Conservation (phyloP, 164 flowering plant species). For the Stephania yunnanensis region DNA sequence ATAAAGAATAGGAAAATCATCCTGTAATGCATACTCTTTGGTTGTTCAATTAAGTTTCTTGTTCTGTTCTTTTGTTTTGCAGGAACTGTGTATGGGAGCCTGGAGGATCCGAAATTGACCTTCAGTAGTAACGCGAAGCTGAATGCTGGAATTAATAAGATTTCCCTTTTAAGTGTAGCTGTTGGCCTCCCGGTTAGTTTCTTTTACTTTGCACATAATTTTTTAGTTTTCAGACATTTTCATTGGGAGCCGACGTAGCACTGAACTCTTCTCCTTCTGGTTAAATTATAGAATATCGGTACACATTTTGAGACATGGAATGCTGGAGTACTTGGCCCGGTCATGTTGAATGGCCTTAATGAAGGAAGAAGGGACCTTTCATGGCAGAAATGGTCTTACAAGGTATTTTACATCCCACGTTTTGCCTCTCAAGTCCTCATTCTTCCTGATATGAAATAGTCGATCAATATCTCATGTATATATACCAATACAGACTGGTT, state of each 20-base stretch:
- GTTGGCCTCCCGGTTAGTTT: slow-evolving; percentile 86
- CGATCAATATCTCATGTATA: not conserved
- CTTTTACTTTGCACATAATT: not conserved
- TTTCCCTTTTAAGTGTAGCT: slow-evolving; percentile 70
- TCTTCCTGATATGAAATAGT: not conserved
- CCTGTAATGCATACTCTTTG: not conserved
- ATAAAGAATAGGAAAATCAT: not conserved
- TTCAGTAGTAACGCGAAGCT: slow-evolving; percentile 48
- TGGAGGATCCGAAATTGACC: slow-evolving; percentile 55
- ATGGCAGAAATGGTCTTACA: slow-evolving; percentile 77
- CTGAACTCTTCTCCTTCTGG: not conserved
- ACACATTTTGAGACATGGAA: slow-evolving; percentile 86
- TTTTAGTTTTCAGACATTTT: not conserved
- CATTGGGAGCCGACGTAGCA: not conserved
- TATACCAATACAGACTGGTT: slow-evolving; percentile 53
- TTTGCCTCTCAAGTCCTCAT: not conserved
- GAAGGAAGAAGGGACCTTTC: slow-evolving; percentile 78
- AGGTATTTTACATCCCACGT: slow-evolving; percentile 38
- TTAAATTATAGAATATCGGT: slow-evolving; percentile 65
- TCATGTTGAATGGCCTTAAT: slow-evolving; percentile 67
- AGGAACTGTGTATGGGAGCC: slow-evolving; percentile 74
- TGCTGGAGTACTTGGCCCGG: slow-evolving; percentile 94
- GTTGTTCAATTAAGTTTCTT: not conserved
- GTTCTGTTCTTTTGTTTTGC: slow-evolving; percentile 3
- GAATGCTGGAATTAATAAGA: slow-evolving; percentile 64